Base-by-base conservation (phyloP, 768 basidiomycete species). In the Heimioporus sp. region DNA sequence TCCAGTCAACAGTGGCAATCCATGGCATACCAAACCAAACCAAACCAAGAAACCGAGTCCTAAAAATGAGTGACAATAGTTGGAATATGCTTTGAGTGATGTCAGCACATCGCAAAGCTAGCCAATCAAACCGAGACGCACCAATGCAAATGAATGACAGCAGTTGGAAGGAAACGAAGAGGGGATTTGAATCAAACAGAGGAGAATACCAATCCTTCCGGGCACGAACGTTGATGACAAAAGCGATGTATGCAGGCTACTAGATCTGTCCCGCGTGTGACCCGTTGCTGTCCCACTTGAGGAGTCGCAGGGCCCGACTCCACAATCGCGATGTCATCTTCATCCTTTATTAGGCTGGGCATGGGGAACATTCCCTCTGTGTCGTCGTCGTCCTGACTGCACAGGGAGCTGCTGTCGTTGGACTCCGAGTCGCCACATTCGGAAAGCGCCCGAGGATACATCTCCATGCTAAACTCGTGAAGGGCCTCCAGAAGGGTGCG, bases 1-100 rank as follows among this genome's bases (percentile, higher is more conserved):
- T 38, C 4, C 28, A 30, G 10, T 10, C 34, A 35, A 15, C 12
- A 11, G 34, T 15, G 15, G 10, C 11, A 35, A 35, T 11, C 15
- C 34, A 35, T 5, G 34, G 17, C 47, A 10, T 39, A 61, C 58
- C 40, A 32, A 43, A n/a, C n/a, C n/a, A n/a, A n/a, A n/a, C n/a
- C n/a, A n/a, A n/a, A 53, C 31, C 13, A 46, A 42, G 44, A 13
- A 46, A 54, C 30, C 28, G 30, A 31, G 42, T 28, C 36, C 9
- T n/a, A 17, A 28, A 56, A 61, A 57, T 2, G 59, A 49, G 16
- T 45, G 56, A 61, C 50, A 12, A 62, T 51, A 43, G 47, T 52
- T 61, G 51, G 55, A 47, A 44, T 46, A 28, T 39, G 40, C 52
- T 49, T 19, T 17, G 4, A 13, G 43, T 11, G 16, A 7, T 5